phyloP scores from a whole-genome alignment of 306 rosid genomes.

The Gillenia trifoliata region DNA sequence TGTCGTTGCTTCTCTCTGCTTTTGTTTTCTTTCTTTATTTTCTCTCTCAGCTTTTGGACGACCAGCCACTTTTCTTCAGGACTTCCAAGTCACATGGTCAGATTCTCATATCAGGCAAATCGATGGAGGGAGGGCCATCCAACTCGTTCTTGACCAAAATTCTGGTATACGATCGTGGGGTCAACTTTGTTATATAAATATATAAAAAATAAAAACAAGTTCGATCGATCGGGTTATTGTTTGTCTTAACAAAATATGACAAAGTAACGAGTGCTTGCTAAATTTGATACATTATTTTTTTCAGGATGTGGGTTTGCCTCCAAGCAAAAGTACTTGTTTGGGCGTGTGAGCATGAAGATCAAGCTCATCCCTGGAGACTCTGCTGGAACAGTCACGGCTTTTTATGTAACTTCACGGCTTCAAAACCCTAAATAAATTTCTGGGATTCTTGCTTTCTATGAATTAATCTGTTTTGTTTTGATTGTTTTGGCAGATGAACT shows the following conservation, averaged over 20 bases:
- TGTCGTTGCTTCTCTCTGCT: not conserved
- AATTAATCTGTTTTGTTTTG: not conserved
- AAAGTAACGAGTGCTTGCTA: not conserved
- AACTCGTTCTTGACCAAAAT: slow-evolving; percentile 76
- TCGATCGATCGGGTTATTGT: not conserved
- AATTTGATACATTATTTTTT: not conserved
- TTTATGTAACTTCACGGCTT: slow-evolving; percentile 50
- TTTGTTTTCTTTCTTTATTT: slow-evolving; percentile 24
- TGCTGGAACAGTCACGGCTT: slow-evolving; percentile 95
- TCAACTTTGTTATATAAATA: not conserved
- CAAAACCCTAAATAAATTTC: not conserved
- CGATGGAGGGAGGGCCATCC: slow-evolving; percentile 75
- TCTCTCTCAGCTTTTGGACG: slow-evolving; percentile 41
- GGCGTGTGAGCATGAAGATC: slow-evolving; percentile 96
- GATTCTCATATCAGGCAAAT: slow-evolving; percentile 65
- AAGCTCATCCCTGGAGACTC: slow-evolving; percentile 89
- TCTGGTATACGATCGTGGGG: slow-evolving; percentile 47
- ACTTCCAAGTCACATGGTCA: slow-evolving; percentile 70
- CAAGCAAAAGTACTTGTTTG: slow-evolving; percentile 61
- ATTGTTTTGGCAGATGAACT: slow-evolving; percentile 13
- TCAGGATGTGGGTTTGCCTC: slow-evolving; percentile 93
- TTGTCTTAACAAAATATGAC: not conserved
- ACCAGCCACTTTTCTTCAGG: slow-evolving; percentile 71
- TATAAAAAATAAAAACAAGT: not conserved
- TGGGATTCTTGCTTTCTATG: not conserved